Conservation (phyloP, 495 filamentous ascomycete genomes). For the Cudoniella acicularis region DNA sequence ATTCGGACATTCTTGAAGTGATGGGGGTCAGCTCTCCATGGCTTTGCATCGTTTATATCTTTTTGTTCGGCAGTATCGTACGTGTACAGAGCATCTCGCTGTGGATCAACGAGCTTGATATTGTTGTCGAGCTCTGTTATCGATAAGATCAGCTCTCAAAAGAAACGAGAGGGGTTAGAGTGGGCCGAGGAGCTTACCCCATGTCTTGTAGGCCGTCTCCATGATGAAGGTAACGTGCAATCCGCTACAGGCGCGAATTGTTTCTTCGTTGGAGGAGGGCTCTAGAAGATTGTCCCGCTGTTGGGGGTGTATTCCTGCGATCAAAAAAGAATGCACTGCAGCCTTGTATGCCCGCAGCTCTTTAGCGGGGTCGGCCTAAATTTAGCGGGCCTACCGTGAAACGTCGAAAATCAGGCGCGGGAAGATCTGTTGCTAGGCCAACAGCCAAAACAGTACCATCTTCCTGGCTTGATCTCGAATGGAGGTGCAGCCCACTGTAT, state of each 20-base stretch:
- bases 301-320: background rate
- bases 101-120: constrained; percentile 75
- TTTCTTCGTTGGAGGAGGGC: background rate
- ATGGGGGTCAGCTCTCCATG: constrained; percentile 79
- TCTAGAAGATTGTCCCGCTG: background rate
- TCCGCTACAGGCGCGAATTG: background rate
- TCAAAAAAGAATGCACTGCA: background rate
- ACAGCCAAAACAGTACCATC: no score
- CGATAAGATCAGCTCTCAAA: constrained; percentile 15
- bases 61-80: constrained; percentile 68
- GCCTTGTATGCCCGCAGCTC: constrained; percentile 17
- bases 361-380: background rate
- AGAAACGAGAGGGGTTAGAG: background rate
- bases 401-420: background rate
- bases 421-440: no score
- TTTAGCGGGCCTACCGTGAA: no score
- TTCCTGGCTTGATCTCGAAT: background rate
- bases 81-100: constrained; percentile 85
- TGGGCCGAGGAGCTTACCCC: constrained; percentile 18
- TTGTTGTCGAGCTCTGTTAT: constrained; percentile 82
- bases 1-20: constrained; percentile 94
- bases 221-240: constrained; percentile 7
- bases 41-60: constrained; percentile 52
- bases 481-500: background rate
- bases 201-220: constrained; percentile 26